Conservation (phyloP, 345 rosid genomes). For the Isatis tinctoria region DNA sequence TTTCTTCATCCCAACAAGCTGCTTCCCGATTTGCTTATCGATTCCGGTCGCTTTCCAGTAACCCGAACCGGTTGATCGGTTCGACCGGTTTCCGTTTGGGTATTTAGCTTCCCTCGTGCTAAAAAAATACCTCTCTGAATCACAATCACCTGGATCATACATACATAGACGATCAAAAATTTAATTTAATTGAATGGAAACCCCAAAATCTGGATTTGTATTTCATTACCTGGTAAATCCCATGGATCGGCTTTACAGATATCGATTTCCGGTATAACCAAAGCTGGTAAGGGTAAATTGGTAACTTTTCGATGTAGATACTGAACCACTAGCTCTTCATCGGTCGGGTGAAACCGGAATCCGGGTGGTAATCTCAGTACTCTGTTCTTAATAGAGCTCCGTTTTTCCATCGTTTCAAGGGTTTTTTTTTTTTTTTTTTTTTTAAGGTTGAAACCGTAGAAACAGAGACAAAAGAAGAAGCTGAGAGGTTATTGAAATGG, state of each 20-base stretch:
- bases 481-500: not conserved
- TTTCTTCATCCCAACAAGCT: slow-evolving; percentile 79
- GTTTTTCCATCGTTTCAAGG: slow-evolving; percentile 44
- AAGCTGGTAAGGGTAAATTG: slow-evolving; percentile 72
- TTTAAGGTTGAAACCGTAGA: not conserved
- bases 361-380: slow-evolving; percentile 81
- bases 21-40: slow-evolving; percentile 64
- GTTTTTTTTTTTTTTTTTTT: not conserved
- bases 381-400: slow-evolving; percentile 53
- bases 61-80: slow-evolving; percentile 79
- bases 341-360: slow-evolving; percentile 91
- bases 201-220: no score
- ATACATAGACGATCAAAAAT: not conserved
- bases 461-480: not conserved
- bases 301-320: slow-evolving; percentile 64
- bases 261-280: slow-evolving; percentile 82
- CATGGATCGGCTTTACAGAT: slow-evolving; percentile 92
- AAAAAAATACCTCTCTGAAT: slow-evolving; percentile 85
- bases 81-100: slow-evolving; percentile 84
- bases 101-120: slow-evolving; percentile 85
- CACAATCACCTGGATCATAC: slow-evolving; percentile 59
- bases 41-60: slow-evolving; percentile 95
- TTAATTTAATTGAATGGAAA: not conserved
- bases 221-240: slow-evolving; percentile 77
- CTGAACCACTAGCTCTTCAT: slow-evolving; percentile 79